Evolutionary conservation across 257 asterid species (phyloP).

Genomic region (Scutellaria baicalensis): DNA sequence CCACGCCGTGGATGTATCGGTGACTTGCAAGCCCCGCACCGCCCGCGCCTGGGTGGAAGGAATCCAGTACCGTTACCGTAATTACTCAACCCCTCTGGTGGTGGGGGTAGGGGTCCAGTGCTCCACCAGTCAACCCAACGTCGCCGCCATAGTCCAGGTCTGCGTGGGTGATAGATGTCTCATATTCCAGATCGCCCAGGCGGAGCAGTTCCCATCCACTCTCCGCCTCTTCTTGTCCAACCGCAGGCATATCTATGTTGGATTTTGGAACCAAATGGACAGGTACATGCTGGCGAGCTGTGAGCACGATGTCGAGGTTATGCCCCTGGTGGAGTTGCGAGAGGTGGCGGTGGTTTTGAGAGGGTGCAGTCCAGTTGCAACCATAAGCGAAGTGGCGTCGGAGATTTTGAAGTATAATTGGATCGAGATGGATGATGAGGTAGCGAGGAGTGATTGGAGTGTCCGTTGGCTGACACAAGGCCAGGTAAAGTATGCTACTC

Average conservation of each 20-base stretch:
- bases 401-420: slow-evolving; percentile 11
- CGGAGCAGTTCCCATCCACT: neutral
- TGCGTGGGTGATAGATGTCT: slow-evolving; percentile 14
- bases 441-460: slow-evolving; percentile 21
- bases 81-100: neutral
- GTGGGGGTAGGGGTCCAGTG: slow-evolving; percentile 13
- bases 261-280: slow-evolving; percentile 12
- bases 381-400: slow-evolving; percentile 16
- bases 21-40: slow-evolving; percentile 5
- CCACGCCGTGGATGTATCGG: neutral
- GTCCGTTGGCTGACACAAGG: neutral
- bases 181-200: slow-evolving; percentile 4
- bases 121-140: neutral
- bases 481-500: slow-evolving; percentile 16
- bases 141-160: slow-evolving; percentile 19
- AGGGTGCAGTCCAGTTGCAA: neutral
- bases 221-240: slow-evolving; percentile 13
- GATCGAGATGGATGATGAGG: neutral
- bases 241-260: neutral
- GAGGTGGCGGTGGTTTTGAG: neutral
- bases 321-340: slow-evolving; percentile 1
- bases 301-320: neutral
- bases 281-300: neutral
- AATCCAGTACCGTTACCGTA: neutral
- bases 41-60: neutral